Percentiles rank a stretch among this genome's conserved stretches.
Conservation (phyloP, 768 basidiomycete genomes). For the Trametes villosa region DNA sequence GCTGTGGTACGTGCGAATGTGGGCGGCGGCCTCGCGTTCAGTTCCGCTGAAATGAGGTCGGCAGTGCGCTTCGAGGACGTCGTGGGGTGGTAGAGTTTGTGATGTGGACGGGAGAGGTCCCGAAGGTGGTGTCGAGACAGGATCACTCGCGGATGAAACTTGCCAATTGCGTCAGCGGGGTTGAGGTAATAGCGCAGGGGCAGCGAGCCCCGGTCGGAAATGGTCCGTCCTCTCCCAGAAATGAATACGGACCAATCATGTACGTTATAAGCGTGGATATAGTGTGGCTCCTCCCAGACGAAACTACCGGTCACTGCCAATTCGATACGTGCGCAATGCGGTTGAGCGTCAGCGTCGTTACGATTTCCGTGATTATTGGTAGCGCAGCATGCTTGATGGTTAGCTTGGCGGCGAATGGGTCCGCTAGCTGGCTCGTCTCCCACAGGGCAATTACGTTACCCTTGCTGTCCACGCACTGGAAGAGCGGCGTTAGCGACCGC, state of each 20-base stretch:
- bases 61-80: conserved; percentile 17
- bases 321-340: conserved; percentile 65
- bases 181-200: conserved; percentile 11
- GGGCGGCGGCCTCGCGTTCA: background rate
- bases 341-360: conserved; percentile 76
- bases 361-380: conserved; percentile 71
- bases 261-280: conserved; percentile 26
- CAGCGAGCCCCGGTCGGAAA: background rate
- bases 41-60: conserved; percentile 27
- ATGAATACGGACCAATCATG: conserved; percentile 25
- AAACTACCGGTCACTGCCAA: conserved; percentile 46
- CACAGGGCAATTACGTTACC: conserved; percentile 62
- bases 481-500: conserved; percentile 13
- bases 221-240: conserved; percentile 6
- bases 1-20: conserved; percentile 14
- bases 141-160: conserved; percentile 14
- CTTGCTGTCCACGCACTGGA: conserved; percentile 67
- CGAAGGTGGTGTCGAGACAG: conserved; percentile 16
- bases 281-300: conserved; percentile 10
- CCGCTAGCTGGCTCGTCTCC: conserved; percentile 62
- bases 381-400: conserved; percentile 62
- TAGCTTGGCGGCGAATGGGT: conserved; percentile 62
- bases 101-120: conserved; percentile 14
- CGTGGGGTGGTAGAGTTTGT: conserved; percentile 17
- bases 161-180: conserved; percentile 12